Conservation (phyloP, 176 grass and related monocot genomes). For the Hordeum vulgare region DNA sequence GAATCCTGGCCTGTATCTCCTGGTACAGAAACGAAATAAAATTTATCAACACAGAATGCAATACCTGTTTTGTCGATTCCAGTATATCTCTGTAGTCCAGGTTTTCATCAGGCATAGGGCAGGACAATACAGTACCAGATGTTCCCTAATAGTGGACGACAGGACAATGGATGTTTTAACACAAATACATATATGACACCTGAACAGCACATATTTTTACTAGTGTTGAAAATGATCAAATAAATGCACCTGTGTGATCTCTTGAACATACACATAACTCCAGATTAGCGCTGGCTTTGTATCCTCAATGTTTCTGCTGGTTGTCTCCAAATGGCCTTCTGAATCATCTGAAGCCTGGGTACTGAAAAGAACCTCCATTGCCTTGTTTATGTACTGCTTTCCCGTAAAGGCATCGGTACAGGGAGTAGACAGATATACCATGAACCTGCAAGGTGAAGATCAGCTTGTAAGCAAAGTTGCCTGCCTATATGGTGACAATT, state of each 20-base stretch:
- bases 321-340: conserved; percentile 25
- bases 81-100: conserved; percentile 72
- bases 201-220: neutral
- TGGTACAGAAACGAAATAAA: conserved; percentile 22
- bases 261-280: conserved; percentile 74
- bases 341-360: conserved; percentile 26
- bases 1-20: conserved; percentile 7
- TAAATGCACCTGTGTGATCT: conserved; percentile 53
- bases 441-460: conserved; percentile 54
- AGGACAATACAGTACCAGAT: conserved; percentile 46
- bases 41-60: conserved; percentile 4
- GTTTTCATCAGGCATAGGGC: conserved; percentile 73
- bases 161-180: conserved; percentile 4
- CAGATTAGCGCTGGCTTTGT: conserved; percentile 62
- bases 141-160: conserved; percentile 47
- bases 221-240: conserved; percentile 21
- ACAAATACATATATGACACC: conserved; percentile 13
- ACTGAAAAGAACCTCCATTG: conserved; percentile 70
- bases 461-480: conserved; percentile 7
- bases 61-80: conserved; percentile 72
- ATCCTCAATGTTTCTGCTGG: conserved; percentile 19
- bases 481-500: conserved; percentile 1
- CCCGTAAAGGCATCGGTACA: conserved; percentile 53
- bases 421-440: conserved; percentile 72
- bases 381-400: conserved; percentile 59